A percentile compares a stretch with the other conserved stretches of the same genome.
phyloP scores from a whole-genome alignment of 768 basidiomycete species.

The Amanita phalloides region DNA sequence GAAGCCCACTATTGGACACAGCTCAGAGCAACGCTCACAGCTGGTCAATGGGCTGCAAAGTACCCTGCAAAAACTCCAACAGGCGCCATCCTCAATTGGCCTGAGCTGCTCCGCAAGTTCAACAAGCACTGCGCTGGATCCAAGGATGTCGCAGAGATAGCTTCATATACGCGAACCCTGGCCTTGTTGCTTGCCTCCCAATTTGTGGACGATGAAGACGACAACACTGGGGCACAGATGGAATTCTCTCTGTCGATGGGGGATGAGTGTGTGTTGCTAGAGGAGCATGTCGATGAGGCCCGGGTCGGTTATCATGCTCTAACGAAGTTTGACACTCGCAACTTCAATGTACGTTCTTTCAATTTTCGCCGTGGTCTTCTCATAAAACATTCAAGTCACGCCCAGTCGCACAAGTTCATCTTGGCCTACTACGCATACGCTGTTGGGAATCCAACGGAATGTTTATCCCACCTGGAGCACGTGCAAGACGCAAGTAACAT shows the following conservation, averaged over 20 bases:
- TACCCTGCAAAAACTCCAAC: constrained; percentile 51
- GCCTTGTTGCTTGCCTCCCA: constrained; percentile 42
- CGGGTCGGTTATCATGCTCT: constrained; percentile 41
- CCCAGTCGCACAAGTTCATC: constrained; percentile 54
- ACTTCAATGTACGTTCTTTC: constrained; percentile 43
- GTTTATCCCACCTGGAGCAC: constrained; percentile 45
- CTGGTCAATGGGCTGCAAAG: constrained; percentile 60
- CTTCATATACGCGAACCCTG: constrained; percentile 55
- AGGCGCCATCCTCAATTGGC: constrained; percentile 51
- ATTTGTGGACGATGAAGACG: constrained; percentile 44
- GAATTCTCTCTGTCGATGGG: constrained; percentile 33
- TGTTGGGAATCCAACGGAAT: constrained; percentile 51
- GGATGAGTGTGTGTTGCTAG: constrained; percentile 45
- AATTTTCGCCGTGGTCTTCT: background rate
- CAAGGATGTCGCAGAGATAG: constrained; percentile 51
- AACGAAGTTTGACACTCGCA: constrained; percentile 35
- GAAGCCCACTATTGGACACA: constrained; percentile 74
- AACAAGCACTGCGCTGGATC: constrained; percentile 70
- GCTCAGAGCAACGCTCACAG: constrained; percentile 57
- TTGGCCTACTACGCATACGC: constrained; percentile 80
- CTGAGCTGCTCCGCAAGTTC: constrained; percentile 76
- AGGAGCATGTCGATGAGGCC: constrained; percentile 51
- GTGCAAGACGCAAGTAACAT: constrained; percentile 45
- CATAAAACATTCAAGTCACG: constrained; percentile 8
- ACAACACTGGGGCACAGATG: constrained; percentile 11